These are phyloP conservation scores for Endocalyx cinctus DNA, from an alignment of 2,329 filamentous ascomycete species.

Conservation along the genomic window DNA sequence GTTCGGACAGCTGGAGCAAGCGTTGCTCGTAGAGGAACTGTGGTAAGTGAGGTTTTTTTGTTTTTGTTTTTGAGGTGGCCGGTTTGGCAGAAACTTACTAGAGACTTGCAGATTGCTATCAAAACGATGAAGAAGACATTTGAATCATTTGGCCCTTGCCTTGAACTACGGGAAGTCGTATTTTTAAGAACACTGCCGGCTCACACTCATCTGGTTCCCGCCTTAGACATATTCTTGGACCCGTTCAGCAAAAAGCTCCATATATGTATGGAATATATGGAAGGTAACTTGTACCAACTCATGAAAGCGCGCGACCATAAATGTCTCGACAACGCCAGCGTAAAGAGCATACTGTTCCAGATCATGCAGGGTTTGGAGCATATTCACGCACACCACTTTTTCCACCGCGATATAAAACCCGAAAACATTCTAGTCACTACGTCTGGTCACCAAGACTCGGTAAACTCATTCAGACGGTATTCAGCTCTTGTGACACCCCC, in stretches of 20 bases:
- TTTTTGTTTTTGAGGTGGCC: no score
- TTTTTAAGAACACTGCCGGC: conserved; percentile 85
- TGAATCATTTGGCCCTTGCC: conserved; percentile 81
- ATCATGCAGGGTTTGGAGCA: conserved; percentile 95
- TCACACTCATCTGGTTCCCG: conserved; percentile 91
- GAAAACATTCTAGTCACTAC: conserved; percentile 98
- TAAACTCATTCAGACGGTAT: conserved; percentile 85
- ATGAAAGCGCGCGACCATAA: conserved; percentile 99
- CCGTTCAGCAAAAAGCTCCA: conserved; percentile 94
- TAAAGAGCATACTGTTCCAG: conserved; percentile 97
- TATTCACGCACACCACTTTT: conserved; percentile 95
- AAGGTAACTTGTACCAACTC: conserved; percentile 95
- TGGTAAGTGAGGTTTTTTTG: conserved; percentile 81
- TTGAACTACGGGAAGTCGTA: conserved; percentile 94
- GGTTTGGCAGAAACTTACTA: no score
- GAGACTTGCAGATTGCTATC: conserved; percentile 74
- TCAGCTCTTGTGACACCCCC: conserved; percentile 91
- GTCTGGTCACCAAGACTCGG: conserved; percentile 75
- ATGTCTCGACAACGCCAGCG: conserved; percentile 79
- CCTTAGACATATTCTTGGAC: conserved; percentile 96
- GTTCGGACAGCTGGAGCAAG: conserved; percentile 86
- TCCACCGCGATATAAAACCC: conserved; percentile 98
- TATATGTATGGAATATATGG: conserved; percentile 99
- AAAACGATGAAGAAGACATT: conserved; percentile 99
- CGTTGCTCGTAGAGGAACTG: conserved; percentile 82